Base-by-base conservation (phyloP, 805 yeast species). In the Priceomyces haplophilus region DNA sequence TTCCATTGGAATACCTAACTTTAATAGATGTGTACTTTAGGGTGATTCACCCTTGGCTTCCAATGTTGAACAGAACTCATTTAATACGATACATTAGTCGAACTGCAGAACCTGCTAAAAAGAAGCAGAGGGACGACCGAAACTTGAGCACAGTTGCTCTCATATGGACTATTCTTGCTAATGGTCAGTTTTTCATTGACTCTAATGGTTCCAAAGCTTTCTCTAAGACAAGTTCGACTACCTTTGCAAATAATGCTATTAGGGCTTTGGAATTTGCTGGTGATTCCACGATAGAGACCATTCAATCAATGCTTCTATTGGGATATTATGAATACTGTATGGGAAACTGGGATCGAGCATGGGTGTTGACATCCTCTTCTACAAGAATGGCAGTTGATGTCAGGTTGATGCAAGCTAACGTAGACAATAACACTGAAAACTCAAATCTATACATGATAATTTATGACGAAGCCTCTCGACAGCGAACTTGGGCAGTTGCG, bases 371-470 rank as follows among this genome's bases (percentile, higher is more conserved):
- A 7, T 50, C 53, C 41, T 53, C 58, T 10, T 54, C 52, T 8
- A 40, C 58, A 3, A 42, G 61, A 34, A 55, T 55, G 57, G 58
- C 61, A 12, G 48, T 55, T 11, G 61, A 56, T 46, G 61, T 55
- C 8, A 32, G 58, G 38, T 43, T 56, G 16, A 56, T 56, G 58
- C 38, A 40, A 16, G 31, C 30, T 29, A 38, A 21, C 3, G 18
- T 32, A 12, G 40, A 19, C 5, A 40, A 38, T 13, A 21, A 15
- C 21, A 44, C 31, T 8, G 43, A 41, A 15, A 19, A 39, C 25
- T 34, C 5, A 32, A 39, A 31, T 16, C 29, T 23, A 16, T 39
- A 30, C 38, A 37, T 6, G 31, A 39, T 24, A 33, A 38, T 53
- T 10, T 42, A 44, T 27, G 51, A 56, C 33, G 49, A 47, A 18